Conservation (phyloP, 2,329 filamentous ascomycete genomes). For the Nannizziopsis barbatae region DNA sequence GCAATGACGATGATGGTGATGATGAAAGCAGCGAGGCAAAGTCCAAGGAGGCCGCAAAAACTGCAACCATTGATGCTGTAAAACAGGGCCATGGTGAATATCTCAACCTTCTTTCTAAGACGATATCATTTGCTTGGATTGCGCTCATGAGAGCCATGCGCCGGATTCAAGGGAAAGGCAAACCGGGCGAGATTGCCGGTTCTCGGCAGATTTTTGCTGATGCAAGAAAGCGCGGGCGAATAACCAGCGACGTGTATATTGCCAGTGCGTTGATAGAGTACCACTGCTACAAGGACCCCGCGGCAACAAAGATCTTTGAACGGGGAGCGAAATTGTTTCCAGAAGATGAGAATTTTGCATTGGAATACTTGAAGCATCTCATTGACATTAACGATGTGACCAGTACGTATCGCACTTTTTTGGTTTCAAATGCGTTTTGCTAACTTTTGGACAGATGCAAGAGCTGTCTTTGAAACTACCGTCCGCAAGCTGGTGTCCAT, state of each 20-base stretch:
- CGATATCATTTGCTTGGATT: conserved; percentile 90
- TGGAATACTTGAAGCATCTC: conserved; percentile 92
- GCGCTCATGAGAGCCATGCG: conserved; percentile 88
- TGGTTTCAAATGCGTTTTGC: conserved; percentile 15
- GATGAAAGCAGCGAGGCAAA: conserved; percentile 38
- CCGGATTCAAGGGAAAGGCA: conserved; percentile 73
- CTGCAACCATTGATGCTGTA: conserved; percentile 46
- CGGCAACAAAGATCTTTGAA: conserved; percentile 91
- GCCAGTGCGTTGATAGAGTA: conserved; percentile 88
- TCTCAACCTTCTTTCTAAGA: conserved; percentile 64
- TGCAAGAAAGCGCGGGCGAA: conserved; percentile 71
- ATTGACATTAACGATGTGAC: conserved; percentile 86
- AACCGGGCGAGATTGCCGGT: conserved; percentile 58
- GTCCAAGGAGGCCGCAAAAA: conserved; percentile 41
- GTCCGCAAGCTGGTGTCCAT: conserved; percentile 72
- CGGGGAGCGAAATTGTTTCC: conserved; percentile 87
- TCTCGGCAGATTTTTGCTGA: conserved; percentile 82
- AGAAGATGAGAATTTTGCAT: conserved; percentile 81
- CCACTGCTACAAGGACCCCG: conserved; percentile 86
- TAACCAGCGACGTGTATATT: conserved; percentile 91
- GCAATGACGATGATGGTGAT: conserved; percentile 40
- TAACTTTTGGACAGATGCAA: conserved; percentile 57
- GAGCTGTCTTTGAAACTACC: conserved; percentile 91
- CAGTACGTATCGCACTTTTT: conserved; percentile 48
- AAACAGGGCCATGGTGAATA: conserved; percentile 60